These are phyloP conservation scores for Suillus discolor DNA, from an alignment of 768 basidiomycete species.

Conservation along the genomic window DNA sequence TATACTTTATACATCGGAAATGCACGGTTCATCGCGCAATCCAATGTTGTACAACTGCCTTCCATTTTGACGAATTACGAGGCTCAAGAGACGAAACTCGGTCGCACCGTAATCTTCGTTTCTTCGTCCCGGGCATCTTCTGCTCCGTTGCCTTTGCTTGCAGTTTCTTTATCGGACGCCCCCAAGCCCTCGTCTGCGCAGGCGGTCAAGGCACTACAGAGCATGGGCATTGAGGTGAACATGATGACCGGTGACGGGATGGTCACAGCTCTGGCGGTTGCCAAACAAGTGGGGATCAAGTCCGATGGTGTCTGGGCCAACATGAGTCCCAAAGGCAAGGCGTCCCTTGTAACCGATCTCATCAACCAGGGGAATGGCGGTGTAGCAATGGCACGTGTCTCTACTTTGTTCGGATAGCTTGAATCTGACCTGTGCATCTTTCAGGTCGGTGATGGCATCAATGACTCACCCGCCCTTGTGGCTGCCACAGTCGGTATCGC, in stretches of 20 bases:
- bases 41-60: constrained; percentile 56
- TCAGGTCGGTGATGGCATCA: constrained; percentile 98
- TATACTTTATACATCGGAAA: constrained; percentile 77
- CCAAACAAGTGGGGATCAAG: constrained; percentile 85
- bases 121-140: constrained; percentile 54
- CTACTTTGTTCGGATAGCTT: neutral
- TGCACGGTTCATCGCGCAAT: constrained; percentile 65
- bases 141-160: constrained; percentile 62
- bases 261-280: constrained; percentile 85
- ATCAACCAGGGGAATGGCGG: constrained; percentile 71
- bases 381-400: constrained; percentile 81
- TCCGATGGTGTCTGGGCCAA: constrained; percentile 85
- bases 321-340: constrained; percentile 97
- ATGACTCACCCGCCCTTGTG: constrained; percentile 96
- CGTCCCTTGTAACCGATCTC: constrained; percentile 77
- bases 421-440: neutral
- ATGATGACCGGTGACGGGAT: constrained; percentile 95
- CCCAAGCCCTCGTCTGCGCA: constrained; percentile 84
- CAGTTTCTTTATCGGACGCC: constrained; percentile 83
- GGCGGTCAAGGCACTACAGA: constrained; percentile 77
- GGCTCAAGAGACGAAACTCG: constrained; percentile 64
- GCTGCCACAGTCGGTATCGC: constrained; percentile 97
- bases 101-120: constrained; percentile 87
- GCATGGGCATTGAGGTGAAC: constrained; percentile 90
- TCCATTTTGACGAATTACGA: constrained; percentile 65